A percentile compares a stretch with the other conserved stretches of the same genome.
Conservation (phyloP, 352 stramenopile species). For the Globisporangium middletonii region DNA sequence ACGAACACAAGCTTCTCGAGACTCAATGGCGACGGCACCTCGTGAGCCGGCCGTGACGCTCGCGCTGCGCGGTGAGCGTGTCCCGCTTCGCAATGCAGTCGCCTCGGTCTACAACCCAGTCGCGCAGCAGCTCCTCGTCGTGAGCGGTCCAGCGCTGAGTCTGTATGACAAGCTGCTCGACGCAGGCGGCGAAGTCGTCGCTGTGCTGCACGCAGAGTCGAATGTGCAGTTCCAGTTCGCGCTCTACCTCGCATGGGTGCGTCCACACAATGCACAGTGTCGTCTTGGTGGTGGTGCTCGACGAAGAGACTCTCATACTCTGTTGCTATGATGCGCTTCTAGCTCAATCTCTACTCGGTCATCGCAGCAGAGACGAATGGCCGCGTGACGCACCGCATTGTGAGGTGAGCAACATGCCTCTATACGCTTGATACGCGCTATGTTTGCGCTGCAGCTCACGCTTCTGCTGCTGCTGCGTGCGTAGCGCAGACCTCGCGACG, state of each 20-base stretch:
- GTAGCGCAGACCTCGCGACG: slow-evolving; percentile 35
- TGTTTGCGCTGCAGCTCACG: neutral
- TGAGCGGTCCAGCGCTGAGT: slow-evolving; percentile 23
- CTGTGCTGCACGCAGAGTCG: slow-evolving; percentile 26
- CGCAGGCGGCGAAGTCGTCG: slow-evolving; percentile 31
- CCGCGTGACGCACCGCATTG: slow-evolving; percentile 31
- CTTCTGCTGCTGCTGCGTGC: slow-evolving; percentile 10
- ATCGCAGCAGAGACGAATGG: slow-evolving; percentile 20
- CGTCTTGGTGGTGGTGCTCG: neutral
- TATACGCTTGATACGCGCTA: neutral
- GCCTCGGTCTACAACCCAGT: slow-evolving; percentile 32
- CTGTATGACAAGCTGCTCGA: slow-evolving; percentile 41
- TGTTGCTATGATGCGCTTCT: neutral
- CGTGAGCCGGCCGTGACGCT: slow-evolving; percentile 27
- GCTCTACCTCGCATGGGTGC: slow-evolving; percentile 40
- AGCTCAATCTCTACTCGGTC: slow-evolving; percentile 44
- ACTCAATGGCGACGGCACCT: neutral
- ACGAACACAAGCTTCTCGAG: neutral
- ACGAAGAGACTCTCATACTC: neutral
- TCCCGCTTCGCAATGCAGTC: slow-evolving; percentile 33
- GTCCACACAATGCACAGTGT: neutral
- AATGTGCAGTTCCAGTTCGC: slow-evolving; percentile 38
- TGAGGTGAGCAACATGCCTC: slow-evolving; percentile 21
- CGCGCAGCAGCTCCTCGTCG: slow-evolving; percentile 33
- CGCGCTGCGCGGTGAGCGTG: slow-evolving; percentile 34